Evolutionary conservation across 192 early-diverging fungal genomes (phyloP), one percentile per base, ranked within the genome.

Genomic region (Coemansia sp.): DNA sequence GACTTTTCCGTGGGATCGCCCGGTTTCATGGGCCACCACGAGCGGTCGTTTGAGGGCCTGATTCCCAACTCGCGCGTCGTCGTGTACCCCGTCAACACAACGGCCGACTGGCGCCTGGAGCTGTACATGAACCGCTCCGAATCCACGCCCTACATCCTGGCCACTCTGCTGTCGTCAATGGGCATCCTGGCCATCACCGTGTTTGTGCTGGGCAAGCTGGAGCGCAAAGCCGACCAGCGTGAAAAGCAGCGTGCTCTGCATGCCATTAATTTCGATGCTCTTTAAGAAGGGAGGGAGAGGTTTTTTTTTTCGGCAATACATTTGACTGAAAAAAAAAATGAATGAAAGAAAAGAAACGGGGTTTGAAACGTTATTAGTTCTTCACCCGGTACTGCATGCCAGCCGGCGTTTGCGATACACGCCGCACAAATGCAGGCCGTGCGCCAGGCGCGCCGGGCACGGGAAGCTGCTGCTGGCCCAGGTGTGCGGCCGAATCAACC

Each of bases 21-120:
- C 13, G 65, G 71, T 59, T 50, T 74, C 19, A 21, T 60, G 31
- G 76, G 74, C 14, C 45, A 29, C 42, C 56, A 46, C 6, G 66
- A 29, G 14, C 51, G 62, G 51, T 75, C 70, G 17, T 96, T 90
- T 68, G 84, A 88, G 53, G 96, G 95, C 2, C 89, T 98, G 5
- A 94, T 98, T 42, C 96, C 96, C 2, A 98, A 98, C 74, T 94
- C 93, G 3, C 91, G 95, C 67, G 77, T 98, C 3, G 88, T 96
- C 4, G 88, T 98, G 54, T 86, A 93, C 34, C 96, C 96, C 5
- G 31, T 51, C 57, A 77, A 83, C 56, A 42, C 72, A 1, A 71
- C 74, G 0, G 27, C 29, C 36, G 80, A 77, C 41, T 96, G 96
- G 96, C 86, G 88, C 27, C 74, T 95, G 19, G 94, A 97, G 65